Percentiles rank a stretch among this genome's conserved stretches.
Conservation (phyloP, 768 basidiomycete species). For the Gyrodon lividus region DNA sequence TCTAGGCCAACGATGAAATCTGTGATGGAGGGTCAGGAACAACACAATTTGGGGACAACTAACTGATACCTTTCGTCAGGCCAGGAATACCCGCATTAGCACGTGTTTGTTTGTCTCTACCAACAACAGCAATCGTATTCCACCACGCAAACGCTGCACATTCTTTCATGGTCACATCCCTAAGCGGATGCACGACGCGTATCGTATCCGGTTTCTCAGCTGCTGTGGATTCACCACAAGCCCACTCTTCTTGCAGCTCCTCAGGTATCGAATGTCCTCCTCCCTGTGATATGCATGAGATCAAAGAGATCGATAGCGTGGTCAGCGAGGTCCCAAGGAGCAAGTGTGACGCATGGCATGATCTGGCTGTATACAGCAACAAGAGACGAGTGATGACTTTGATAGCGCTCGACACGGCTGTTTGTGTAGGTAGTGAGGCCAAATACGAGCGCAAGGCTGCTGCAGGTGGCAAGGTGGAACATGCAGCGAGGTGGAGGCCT, state of each 20-base stretch:
- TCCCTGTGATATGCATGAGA: constrained; percentile 74
- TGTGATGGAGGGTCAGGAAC: constrained; percentile 24
- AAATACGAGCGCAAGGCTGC: constrained; percentile 51
- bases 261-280: constrained; percentile 69
- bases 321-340: constrained; percentile 81
- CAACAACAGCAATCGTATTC: constrained; percentile 53
- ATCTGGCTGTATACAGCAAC: constrained; percentile 62
- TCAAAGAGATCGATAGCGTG: constrained; percentile 68
- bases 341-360: constrained; percentile 66
- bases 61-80: constrained; percentile 62
- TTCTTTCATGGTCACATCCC: constrained; percentile 77
- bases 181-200: constrained; percentile 62
- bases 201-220: constrained; percentile 27
- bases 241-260: constrained; percentile 74
- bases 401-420: constrained; percentile 60
- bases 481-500: constrained; percentile 25
- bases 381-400: constrained; percentile 64
- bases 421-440: constrained; percentile 68
- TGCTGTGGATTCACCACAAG: constrained; percentile 20
- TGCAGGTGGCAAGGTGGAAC: constrained; percentile 16
- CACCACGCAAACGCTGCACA: constrained; percentile 79
- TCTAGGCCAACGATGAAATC: constrained; percentile 82
- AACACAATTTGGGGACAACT: background rate
- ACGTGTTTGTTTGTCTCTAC: constrained; percentile 44
- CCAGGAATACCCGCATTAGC: constrained; percentile 59